Evolutionary conservation across 768 basidiomycete genomes (phyloP).

Genomic region (Boletus rubroflammeus): DNA sequence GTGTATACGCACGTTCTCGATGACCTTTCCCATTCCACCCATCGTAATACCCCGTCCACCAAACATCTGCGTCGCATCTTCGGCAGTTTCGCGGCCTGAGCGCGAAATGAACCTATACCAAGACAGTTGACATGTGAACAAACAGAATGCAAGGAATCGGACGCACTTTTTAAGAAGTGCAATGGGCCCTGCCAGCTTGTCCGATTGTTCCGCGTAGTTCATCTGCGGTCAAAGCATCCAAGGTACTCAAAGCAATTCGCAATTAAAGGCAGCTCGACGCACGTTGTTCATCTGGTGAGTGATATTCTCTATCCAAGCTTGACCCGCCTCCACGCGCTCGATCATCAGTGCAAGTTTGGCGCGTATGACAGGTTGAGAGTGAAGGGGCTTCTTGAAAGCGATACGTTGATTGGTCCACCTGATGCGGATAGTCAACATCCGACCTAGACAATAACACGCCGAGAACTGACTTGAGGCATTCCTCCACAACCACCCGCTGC

Average conservation of each 20-base stretch:
- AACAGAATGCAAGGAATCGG: neutral
- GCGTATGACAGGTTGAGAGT: conserved; percentile 81
- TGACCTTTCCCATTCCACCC: conserved; percentile 81
- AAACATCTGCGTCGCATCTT: conserved; percentile 81
- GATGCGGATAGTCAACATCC: conserved; percentile 8
- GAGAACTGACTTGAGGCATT: conserved; percentile 70
- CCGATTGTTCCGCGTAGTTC: conserved; percentile 80
- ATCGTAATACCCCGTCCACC: conserved; percentile 86
- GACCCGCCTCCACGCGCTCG: conserved; percentile 77
- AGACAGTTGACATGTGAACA: conserved; percentile 1
- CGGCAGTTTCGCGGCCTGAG: conserved; percentile 46
- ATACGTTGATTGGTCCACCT: conserved; percentile 88
- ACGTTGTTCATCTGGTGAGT: conserved; percentile 94
- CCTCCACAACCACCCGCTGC: conserved; percentile 82
- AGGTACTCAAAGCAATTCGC: neutral
- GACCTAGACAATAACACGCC: neutral
- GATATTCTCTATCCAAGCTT: conserved; percentile 86
- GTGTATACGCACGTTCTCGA: conserved; percentile 64
- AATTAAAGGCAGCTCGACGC: conserved; percentile 13
- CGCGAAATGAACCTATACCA: conserved; percentile 58
- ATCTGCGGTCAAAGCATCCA: conserved; percentile 48
- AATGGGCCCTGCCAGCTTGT: conserved; percentile 84
- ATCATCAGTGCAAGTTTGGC: conserved; percentile 89
- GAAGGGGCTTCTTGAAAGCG: conserved; percentile 86
- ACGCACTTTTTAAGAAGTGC: conserved; percentile 84